These are phyloP conservation scores for Acrodontium crateriforme DNA, from an alignment of 2,329 filamentous ascomycete genomes.

Conservation along the genomic window DNA sequence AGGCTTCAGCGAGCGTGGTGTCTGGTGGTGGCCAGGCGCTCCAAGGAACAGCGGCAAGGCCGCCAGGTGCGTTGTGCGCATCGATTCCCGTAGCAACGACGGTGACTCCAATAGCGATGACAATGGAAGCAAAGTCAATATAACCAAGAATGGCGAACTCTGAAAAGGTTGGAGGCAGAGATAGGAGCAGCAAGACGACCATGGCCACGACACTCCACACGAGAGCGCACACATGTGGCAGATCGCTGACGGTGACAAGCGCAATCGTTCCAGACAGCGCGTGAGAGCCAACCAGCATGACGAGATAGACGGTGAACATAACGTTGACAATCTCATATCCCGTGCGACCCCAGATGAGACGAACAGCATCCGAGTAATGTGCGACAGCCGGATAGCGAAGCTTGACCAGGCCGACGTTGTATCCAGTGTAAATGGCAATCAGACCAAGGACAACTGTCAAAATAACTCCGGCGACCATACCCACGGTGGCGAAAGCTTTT, in stretches of 20 bases:
- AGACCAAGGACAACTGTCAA: conserved; percentile 39
- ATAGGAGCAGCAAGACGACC: conserved; percentile 37
- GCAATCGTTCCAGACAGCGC: conserved; percentile 34
- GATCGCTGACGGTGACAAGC: conserved; percentile 52
- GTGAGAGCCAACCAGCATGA: conserved; percentile 61
- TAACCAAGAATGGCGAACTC: conserved; percentile 21
- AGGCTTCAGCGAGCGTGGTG: conserved; percentile 31
- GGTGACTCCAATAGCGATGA: conserved; percentile 48
- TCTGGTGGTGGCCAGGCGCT: no score
- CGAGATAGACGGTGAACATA: conserved; percentile 49
- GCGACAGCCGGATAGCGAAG: conserved; percentile 42
- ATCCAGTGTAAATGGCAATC: conserved; percentile 48
- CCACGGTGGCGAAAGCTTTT: conserved; percentile 37
- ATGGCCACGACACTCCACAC: conserved; percentile 46
- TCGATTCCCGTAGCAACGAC: conserved; percentile 53
- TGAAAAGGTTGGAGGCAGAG: conserved; percentile 6
- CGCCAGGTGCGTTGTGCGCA: conserved; percentile 30
- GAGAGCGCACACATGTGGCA: conserved; percentile 44
- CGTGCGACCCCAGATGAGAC: conserved; percentile 44
- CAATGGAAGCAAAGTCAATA: conserved; percentile 41
- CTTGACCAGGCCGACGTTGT: conserved; percentile 46
- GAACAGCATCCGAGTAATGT: conserved; percentile 55
- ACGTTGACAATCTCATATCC: conserved; percentile 49
- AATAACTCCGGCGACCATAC: conserved; percentile 33
- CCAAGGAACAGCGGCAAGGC: conserved; percentile 26